Base-by-base conservation (phyloP, 768 basidiomycete genomes). In the Tephrocybe rancida region DNA sequence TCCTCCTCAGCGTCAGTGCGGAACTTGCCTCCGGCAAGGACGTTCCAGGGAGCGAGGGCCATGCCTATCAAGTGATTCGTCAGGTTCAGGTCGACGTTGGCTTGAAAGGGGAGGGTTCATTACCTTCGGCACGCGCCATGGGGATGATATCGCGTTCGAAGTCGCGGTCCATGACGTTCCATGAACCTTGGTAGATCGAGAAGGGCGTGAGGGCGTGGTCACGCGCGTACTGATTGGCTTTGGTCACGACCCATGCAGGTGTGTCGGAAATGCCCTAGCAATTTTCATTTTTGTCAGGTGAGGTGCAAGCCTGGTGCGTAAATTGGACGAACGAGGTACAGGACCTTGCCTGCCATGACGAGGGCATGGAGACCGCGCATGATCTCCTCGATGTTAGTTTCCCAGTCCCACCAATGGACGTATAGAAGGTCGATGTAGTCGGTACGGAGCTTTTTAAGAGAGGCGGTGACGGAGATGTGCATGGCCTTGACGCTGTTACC, bases 321-420 rank as follows among this genome's bases (percentile, higher is more conserved):
- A 19, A 19, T 7, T 21, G 18, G 3, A 41, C 64, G 48, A 47
- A 71, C 72, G 21, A 72, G 67, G 57, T 82, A 81, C 5, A 80
- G 62, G 16, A 84, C 80, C 60, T 84, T 85, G 16, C 84, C 76
- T 21, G 68, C 61, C 7, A 66, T 63, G 43, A 86, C 78, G 34
- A 86, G 72, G 19, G 70, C 70, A 58, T 86, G 80, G 5, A 87
- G 67, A 4, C 70, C 65, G 43, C 76, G 72, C 82, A 86, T 84
- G 26, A 85, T 65, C 64, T 87, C 85, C 57, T 79, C 76, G 43
- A 86, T 70, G 14, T 71, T 69, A 9, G 80, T 81, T 13, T 71
- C 64, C 55, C 70, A 83, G 60, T 85, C 83, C 82, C 82, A 81
- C 68, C 69, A 76, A 52, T 79, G 75, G 3, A 78, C 46, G 58